Base-by-base conservation (phyloP, 129 eudicot species). In the Flaveria linearis region DNA sequence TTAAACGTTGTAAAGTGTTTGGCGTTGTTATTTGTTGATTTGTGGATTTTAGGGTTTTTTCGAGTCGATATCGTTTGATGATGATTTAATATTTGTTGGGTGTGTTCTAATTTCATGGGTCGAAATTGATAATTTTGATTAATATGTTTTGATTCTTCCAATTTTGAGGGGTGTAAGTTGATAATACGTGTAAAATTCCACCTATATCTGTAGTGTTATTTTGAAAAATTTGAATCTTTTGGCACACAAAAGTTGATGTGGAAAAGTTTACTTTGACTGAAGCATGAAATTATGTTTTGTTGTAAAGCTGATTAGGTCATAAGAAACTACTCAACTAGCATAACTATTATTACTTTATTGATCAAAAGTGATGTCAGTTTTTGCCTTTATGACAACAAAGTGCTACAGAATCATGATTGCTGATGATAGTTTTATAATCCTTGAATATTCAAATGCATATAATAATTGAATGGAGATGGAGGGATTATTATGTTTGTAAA, bases 11-110 rank as follows among this genome's bases (percentile, higher is more conserved):
- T 36, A 3, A 3, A 49, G 13, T 45, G 50, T 18, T 49, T 51
- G 49, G 4, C 7, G 8, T 36, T 36, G 41, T 63, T 33, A 17
- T 50, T 42, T 51, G 50, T 39, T 65, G 50, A 76, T 50, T 52
- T 66, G 42, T 9, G 68, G 42, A n/a, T 30, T 67, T 73, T 51
- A 72, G 73, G 43, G 15, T 60, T 14, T 11, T 36, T 36, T 36
- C 41, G 41, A 36, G 41, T 36, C 41, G 41, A 3, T 33, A 68
- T 57, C 57, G 51, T 57, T 2, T 69, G 60, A 78, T 60, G 46
- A 18, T 69, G 41, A 36, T 36, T 3, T 36, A 36, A 36, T 36
- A 28, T 28, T 28, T 2, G 30, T 28, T 2, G 30, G 30, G 30
- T 28, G 30, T 26, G 30, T 28, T 28, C 6, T 36, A 36, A 36